Conservation (phyloP, 441 rosid species). For the Gossypium gossypioides region DNA sequence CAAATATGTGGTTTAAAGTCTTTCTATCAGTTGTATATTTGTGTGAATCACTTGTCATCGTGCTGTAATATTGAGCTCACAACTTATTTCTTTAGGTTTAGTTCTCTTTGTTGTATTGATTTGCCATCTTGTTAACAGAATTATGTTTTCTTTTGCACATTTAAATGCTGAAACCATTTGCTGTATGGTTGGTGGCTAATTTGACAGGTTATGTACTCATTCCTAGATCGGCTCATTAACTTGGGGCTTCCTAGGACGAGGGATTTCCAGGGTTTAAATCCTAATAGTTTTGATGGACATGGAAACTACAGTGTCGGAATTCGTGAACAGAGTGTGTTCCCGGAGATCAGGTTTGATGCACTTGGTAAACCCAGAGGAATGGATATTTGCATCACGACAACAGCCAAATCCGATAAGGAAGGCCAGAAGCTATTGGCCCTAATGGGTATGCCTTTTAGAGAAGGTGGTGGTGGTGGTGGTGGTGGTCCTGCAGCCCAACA, state of each 20-base stretch:
- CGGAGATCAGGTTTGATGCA: constrained; percentile 60
- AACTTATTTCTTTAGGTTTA: not conserved
- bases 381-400: constrained; percentile 84
- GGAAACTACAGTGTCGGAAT: constrained; percentile 83
- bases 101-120: not conserved
- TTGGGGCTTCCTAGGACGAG: constrained; percentile 85
- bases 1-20: not conserved
- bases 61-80: not conserved
- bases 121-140: not conserved
- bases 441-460: constrained; percentile 94
- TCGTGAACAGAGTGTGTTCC: constrained; percentile 77
- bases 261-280: constrained; percentile 75
- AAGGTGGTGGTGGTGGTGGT: constrained; percentile 42
- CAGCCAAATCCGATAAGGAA: constrained; percentile 69
- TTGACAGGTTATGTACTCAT: constrained; percentile 71
- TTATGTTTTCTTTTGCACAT: not conserved
- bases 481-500: constrained; percentile 13
- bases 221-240: constrained; percentile 81
- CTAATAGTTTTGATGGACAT: constrained; percentile 80
- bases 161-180: not conserved
- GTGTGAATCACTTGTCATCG: not conserved
- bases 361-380: constrained; percentile 70
- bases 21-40: not conserved
- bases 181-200: not conserved
- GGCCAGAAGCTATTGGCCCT: constrained; percentile 63